These are phyloP conservation scores for Neurospora cerealis DNA, from an alignment of 495 filamentous ascomycete species.

Conservation along the genomic window DNA sequence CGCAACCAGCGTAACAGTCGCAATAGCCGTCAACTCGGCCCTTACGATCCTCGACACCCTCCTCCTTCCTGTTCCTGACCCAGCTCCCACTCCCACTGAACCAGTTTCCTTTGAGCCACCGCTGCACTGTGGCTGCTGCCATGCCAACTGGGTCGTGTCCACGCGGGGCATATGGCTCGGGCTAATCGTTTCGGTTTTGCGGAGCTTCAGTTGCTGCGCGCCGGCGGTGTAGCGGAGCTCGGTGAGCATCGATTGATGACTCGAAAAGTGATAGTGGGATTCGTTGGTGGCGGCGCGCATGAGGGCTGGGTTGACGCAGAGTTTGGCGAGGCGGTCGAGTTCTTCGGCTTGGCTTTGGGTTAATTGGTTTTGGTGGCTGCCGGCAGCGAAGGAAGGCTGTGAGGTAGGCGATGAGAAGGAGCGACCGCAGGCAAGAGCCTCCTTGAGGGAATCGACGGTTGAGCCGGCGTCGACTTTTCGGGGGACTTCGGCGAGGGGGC, in stretches of 20 bases:
- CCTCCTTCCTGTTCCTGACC: not conserved
- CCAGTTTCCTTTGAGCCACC: not conserved
- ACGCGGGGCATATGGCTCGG: not conserved
- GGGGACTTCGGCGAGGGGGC: conserved; percentile 1
- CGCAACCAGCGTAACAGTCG: not conserved
- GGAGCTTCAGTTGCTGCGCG: not conserved
- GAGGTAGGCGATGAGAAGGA: not conserved
- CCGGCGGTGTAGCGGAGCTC: not conserved
- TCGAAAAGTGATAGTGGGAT: not conserved
- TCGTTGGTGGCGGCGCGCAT: not conserved
- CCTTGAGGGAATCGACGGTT: conserved; percentile 4
- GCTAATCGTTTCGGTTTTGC: not conserved
- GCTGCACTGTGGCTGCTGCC: not conserved
- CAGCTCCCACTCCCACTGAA: not conserved
- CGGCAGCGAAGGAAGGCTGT: not conserved
- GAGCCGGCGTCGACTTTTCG: not conserved
- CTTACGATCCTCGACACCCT: not conserved
- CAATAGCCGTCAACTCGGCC: conserved; percentile 1
- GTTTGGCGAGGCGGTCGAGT: not conserved
- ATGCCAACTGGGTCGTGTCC: not conserved
- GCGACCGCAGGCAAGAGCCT: conserved; percentile 7
- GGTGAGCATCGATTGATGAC: not conserved
- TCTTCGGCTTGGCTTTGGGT: not conserved
- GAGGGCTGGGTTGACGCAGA: not conserved
- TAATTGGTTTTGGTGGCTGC: not conserved